phyloP scores from a whole-genome alignment of 1,139 yeast genomes.

The Yamadazyma sp. region DNA sequence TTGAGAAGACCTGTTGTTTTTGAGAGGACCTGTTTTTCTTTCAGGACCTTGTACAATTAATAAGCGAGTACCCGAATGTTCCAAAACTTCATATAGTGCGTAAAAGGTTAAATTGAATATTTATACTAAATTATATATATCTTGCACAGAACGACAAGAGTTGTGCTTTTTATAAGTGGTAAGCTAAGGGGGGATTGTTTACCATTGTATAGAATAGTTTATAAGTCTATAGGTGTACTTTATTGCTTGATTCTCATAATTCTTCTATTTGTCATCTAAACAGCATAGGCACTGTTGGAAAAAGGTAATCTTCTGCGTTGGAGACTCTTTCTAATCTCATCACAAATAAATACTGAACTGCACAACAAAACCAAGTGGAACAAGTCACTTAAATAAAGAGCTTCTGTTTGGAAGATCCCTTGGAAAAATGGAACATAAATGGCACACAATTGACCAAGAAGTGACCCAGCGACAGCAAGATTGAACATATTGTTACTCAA shows the following conservation, averaged over 20 bases:
- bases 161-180: too few species aligned
- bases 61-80: too few species aligned
- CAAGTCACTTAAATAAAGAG: constrained; percentile 69
- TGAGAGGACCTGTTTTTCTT: too few species aligned
- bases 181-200: too few species aligned
- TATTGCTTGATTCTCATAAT: background rate
- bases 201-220: too few species aligned
- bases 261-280: background rate
- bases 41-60: too few species aligned
- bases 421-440: constrained; percentile 93
- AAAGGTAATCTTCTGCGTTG: constrained; percentile 18
- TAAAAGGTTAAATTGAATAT: too few species aligned
- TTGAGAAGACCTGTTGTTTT: too few species aligned
- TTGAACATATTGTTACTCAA: constrained; percentile 84
- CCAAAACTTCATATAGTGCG: too few species aligned
- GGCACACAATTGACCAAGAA: constrained; percentile 91
- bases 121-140: too few species aligned
- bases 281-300: constrained; percentile 3
- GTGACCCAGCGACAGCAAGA: constrained; percentile 84
- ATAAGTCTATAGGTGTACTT: too few species aligned
- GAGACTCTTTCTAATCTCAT: constrained; percentile 66
- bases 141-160: too few species aligned
- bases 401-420: constrained; percentile 89
- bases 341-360: constrained; percentile 81
- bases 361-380: constrained; percentile 60